Percentiles rank a stretch among this genome's conserved stretches.
Conservation (phyloP, 768 basidiomycete species). For the Dioszegia aurantiaca region DNA sequence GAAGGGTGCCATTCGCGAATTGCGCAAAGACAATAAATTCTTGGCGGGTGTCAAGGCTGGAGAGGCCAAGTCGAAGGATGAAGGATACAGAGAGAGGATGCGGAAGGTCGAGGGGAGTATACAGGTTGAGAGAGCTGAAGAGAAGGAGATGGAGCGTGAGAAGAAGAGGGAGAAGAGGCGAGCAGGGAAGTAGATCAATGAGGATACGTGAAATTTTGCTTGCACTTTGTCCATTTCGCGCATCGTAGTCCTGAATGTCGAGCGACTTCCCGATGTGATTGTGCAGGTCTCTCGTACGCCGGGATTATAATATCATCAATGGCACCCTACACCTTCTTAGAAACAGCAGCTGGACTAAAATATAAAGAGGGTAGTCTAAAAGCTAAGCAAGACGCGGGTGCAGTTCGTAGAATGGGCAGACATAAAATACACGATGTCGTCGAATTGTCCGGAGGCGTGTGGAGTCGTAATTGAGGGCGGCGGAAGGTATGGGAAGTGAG, state of each 20-base stretch:
- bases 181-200: conserved; percentile 6
- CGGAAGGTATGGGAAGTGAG: no score
- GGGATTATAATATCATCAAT: neutral
- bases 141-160: conserved; percentile 79
- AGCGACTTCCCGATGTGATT: no score
- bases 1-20: conserved; percentile 93
- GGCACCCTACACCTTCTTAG: neutral
- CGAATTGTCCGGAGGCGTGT: no score
- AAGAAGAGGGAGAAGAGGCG: conserved; percentile 25
- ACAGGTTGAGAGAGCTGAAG: conserved; percentile 84
- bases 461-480: no score
- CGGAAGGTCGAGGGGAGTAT: conserved; percentile 63
- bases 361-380: no score
- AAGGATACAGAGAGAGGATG: conserved; percentile 74
- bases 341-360: no score
- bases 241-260: no score
- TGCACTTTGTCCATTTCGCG: no score
- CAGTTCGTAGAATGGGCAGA: no score
- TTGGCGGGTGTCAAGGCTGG: conserved; percentile 81
- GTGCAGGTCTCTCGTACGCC: no score
- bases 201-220: neutral
- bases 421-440: no score
- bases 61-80: conserved; percentile 81
- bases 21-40: conserved; percentile 93
- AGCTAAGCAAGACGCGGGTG: no score